phyloP scores from a whole-genome alignment of 73 alveolate genomes.

The Stentor roeselii region DNA sequence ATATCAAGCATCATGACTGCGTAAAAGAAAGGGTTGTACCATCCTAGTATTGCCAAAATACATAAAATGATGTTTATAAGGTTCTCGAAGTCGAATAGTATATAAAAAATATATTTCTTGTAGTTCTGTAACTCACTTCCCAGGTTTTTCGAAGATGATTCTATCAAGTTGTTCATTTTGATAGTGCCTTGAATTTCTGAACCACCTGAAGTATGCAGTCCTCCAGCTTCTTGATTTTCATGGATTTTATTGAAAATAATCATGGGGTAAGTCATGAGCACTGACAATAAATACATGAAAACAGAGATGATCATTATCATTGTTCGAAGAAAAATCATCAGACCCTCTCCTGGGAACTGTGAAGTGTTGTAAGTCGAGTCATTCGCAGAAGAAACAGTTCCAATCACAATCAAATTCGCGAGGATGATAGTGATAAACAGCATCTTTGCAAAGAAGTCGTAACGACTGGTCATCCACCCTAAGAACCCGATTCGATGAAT shows the following conservation, averaged over 20 bases:
- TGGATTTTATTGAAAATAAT: conserved; percentile 15
- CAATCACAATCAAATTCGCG: background rate
- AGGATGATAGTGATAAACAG: background rate
- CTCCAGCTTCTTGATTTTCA: conserved; percentile 2
- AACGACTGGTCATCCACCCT: background rate
- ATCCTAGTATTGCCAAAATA: conserved; percentile 37
- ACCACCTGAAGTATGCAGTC: background rate
- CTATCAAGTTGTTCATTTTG: background rate
- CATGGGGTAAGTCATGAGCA: conserved; percentile 27
- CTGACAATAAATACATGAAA: background rate
- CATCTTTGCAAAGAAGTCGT: background rate
- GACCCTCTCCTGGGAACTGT: background rate
- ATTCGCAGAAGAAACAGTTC: background rate
- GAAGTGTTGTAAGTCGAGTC: background rate
- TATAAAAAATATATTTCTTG: background rate
- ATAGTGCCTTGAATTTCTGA: conserved; percentile 6
- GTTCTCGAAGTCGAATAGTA: conserved; percentile 32
- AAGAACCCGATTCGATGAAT: background rate
- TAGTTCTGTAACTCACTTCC: background rate
- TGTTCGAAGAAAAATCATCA: background rate
- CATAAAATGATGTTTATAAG: conserved; percentile 29
- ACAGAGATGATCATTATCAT: background rate
- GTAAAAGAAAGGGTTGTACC: conserved; percentile 41
- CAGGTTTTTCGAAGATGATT: background rate
- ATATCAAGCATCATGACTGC: conserved; percentile 58